Conservation (phyloP, 495 filamentous ascomycete species). For the Trichoderma virens region DNA sequence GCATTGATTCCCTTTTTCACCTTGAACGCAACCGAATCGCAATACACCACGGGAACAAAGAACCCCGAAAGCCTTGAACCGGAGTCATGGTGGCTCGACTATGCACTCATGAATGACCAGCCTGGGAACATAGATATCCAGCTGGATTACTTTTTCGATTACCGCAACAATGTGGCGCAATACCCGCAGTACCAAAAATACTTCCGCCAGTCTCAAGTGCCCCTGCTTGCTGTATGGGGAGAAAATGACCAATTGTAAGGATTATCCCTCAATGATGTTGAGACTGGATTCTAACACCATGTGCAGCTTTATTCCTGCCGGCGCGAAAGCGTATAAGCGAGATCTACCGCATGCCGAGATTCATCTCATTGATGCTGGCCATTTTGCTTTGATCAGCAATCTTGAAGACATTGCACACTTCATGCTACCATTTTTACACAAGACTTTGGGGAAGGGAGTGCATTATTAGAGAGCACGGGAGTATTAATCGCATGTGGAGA, state of each 20-base stretch:
- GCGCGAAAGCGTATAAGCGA: slow-evolving; percentile 52
- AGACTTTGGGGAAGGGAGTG: neutral
- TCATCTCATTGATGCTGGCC: slow-evolving; percentile 49
- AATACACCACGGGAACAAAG: slow-evolving; percentile 44
- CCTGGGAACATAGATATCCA: slow-evolving; percentile 49
- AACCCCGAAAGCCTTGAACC: slow-evolving; percentile 35
- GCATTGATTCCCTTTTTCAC: slow-evolving; percentile 34
- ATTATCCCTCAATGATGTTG: too few species aligned
- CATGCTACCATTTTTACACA: neutral
- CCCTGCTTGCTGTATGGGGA: slow-evolving; percentile 55
- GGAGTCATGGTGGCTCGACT: slow-evolving; percentile 45
- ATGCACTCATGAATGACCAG: slow-evolving; percentile 38
- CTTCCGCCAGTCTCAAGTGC: slow-evolving; percentile 44
- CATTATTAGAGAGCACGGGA: neutral
- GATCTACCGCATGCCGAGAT: slow-evolving; percentile 41
- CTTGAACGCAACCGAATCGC: slow-evolving; percentile 41
- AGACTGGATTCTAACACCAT: neutral
- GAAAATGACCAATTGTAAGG: slow-evolving; percentile 43
- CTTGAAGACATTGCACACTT: neutral
- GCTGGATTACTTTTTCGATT: slow-evolving; percentile 51
- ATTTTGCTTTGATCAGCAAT: slow-evolving; percentile 43
- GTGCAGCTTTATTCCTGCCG: slow-evolving; percentile 40
- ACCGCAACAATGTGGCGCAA: slow-evolving; percentile 43
- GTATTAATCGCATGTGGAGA: too few species aligned
- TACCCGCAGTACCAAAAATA: slow-evolving; percentile 55